phyloP scores from a whole-genome alignment of 176 grass and related monocot species.

The Ensete glaucum region DNA sequence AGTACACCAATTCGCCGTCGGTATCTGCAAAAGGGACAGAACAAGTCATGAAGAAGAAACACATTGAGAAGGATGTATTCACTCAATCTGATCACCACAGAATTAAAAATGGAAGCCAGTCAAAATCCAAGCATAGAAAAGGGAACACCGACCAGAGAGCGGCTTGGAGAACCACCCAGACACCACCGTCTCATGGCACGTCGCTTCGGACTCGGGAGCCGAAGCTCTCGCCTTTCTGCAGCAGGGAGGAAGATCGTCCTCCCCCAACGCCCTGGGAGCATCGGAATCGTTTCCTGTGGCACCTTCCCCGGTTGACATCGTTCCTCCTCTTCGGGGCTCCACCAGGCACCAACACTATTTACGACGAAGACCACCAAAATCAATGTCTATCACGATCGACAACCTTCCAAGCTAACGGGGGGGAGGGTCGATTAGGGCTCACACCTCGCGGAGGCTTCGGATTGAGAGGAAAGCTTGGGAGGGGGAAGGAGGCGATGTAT shows the following conservation, averaged over 20 bases:
- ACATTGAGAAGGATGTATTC: background rate
- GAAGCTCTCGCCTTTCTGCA: slow-evolving; percentile 78
- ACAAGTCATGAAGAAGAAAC: slow-evolving; percentile 7
- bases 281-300: background rate
- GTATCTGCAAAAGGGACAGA: slow-evolving; percentile 42
- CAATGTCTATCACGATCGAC: background rate
- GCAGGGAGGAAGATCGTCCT: slow-evolving; percentile 53
- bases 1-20: slow-evolving; percentile 57
- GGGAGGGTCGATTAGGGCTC: background rate
- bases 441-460: background rate
- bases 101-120: no score
- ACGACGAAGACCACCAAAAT: background rate
- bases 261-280: background rate
- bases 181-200: slow-evolving; percentile 80
- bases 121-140: no score
- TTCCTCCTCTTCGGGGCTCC: background rate
- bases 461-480: background rate
- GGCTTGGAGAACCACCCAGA: slow-evolving; percentile 82
- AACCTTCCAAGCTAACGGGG: background rate
- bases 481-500: background rate
- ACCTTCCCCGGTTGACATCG: background rate
- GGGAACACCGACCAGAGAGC: slow-evolving; percentile 3
- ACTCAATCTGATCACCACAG: background rate
- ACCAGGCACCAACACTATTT: background rate
- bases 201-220: slow-evolving; percentile 57